Evolutionary conservation across 805 yeast species (phyloP).

Genomic region (Spathaspora girioi): DNA sequence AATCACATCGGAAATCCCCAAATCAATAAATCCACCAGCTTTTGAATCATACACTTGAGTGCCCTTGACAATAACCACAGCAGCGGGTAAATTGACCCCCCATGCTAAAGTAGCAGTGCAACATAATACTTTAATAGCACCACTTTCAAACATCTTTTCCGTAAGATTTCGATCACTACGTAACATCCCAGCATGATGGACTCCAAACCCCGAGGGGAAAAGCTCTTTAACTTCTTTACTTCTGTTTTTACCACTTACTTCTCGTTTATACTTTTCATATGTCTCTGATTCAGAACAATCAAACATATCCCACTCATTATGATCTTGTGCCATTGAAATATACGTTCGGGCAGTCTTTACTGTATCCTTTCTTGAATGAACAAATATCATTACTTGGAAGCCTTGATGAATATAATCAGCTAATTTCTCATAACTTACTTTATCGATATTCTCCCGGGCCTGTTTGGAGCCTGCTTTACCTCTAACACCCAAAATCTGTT

Average conservation of each 20-base stretch:
- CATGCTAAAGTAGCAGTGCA: conserved; percentile 98
- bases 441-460: conserved; percentile 70
- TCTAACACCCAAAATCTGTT: conserved; percentile 78
- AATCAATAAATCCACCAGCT: conserved; percentile 89
- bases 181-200: conserved; percentile 97
- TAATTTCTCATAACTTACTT: conserved; percentile 72
- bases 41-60: conserved; percentile 94
- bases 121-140: conserved; percentile 84
- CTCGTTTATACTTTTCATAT: conserved; percentile 51
- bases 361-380: conserved; percentile 93
- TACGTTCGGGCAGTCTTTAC: conserved; percentile 74
- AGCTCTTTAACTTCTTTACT: conserved; percentile 80
- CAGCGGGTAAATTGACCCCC: conserved; percentile 99
- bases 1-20: conserved; percentile 94
- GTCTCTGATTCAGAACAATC: conserved; percentile 48
- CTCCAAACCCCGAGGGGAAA: conserved; percentile 79
- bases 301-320: conserved; percentile 54
- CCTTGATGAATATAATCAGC: conserved; percentile 63
- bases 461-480: conserved; percentile 80
- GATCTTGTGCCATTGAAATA: conserved; percentile 61
- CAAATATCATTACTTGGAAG: conserved; percentile 93
- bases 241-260: conserved; percentile 62
- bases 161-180: conserved; percentile 86
- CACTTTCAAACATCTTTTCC: conserved; percentile 80
- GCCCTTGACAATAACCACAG: conserved; percentile 93